phyloP scores from a whole-genome alignment of 1,284 basidiomycete species.

The Ganoderma resinaceum region DNA sequence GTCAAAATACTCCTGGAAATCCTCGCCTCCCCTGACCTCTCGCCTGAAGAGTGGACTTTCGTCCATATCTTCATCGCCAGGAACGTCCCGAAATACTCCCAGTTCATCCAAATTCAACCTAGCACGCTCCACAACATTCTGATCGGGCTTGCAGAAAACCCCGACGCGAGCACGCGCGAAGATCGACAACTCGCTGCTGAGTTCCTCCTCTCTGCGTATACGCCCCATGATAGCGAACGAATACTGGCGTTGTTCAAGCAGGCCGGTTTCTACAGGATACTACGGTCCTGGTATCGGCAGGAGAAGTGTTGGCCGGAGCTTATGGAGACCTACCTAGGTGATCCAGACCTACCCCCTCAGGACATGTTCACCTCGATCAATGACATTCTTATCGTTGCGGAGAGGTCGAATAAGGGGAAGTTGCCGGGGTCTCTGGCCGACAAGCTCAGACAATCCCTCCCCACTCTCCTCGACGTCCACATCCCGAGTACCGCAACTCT shows the following conservation, averaged over 20 bases:
- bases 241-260: conserved; percentile 77
- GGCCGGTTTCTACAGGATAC: conserved; percentile 91
- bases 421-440: conserved; percentile 59
- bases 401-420: conserved; percentile 51
- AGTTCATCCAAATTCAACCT: conserved; percentile 78
- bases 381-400: conserved; percentile 61
- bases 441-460: conserved; percentile 64
- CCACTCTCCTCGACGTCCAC: conserved; percentile 68
- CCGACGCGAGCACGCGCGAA: conserved; percentile 79
- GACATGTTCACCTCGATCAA: conserved; percentile 74
- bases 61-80: conserved; percentile 96
- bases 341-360: conserved; percentile 66
- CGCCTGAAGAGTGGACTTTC: conserved; percentile 77
- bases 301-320: conserved; percentile 82
- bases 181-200: conserved; percentile 96
- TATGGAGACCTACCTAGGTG: conserved; percentile 78
- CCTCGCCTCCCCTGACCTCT: conserved; percentile 59
- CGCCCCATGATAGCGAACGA: conserved; percentile 77
- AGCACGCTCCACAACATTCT: conserved; percentile 81
- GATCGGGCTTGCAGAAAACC: conserved; percentile 77
- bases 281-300: conserved; percentile 81
- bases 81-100: conserved; percentile 96
- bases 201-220: conserved; percentile 93
- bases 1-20: conserved; percentile 90
- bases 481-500: conserved; percentile 75